These are phyloP conservation scores for Rhodosporidiobolus sp. DNA, from an alignment of 768 basidiomycete genomes.

Conservation along the genomic window DNA sequence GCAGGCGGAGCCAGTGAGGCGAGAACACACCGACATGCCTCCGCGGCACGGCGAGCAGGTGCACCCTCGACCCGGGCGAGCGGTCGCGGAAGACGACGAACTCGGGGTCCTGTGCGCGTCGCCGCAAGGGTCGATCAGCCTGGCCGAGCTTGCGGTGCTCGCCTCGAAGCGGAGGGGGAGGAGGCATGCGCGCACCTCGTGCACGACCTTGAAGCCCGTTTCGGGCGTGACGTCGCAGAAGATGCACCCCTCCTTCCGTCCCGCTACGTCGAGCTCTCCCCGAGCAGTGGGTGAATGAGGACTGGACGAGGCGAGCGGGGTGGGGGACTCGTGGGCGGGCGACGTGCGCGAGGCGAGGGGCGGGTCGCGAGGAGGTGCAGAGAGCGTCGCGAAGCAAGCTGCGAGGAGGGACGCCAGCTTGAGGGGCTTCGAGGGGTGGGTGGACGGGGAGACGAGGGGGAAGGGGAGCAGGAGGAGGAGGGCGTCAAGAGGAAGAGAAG, in stretches of 20 bases:
- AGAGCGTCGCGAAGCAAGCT: too few relatives aligned
- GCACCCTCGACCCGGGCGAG: slow-evolving; percentile 18
- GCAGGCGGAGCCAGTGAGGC: background rate
- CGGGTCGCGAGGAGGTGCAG: too few relatives aligned
- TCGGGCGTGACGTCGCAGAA: slow-evolving; percentile 16
- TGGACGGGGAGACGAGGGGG: too few relatives aligned
- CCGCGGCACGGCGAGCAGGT: slow-evolving; percentile 28
- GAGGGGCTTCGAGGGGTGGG: too few relatives aligned
- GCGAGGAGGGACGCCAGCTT: too few relatives aligned
- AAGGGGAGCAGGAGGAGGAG: too few relatives aligned
- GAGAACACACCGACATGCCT: slow-evolving; percentile 27
- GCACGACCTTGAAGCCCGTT: slow-evolving; percentile 21
- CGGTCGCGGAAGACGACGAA: slow-evolving; percentile 33
- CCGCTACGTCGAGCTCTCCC: too few relatives aligned
- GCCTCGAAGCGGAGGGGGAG: background rate
- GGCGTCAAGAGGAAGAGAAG: background rate
- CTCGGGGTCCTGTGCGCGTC: slow-evolving; percentile 17
- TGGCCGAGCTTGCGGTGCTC: too few relatives aligned
- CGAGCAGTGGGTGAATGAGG: too few relatives aligned
- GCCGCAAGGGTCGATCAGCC: background rate
- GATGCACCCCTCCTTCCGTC: slow-evolving; percentile 4
- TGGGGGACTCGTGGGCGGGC: too few relatives aligned
- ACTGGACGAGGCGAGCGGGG: too few relatives aligned
- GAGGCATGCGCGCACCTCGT: slow-evolving; percentile 21
- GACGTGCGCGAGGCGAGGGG: too few relatives aligned